Conservation (phyloP, 257 asterid genomes). For the Solanum appendiculatum region DNA sequence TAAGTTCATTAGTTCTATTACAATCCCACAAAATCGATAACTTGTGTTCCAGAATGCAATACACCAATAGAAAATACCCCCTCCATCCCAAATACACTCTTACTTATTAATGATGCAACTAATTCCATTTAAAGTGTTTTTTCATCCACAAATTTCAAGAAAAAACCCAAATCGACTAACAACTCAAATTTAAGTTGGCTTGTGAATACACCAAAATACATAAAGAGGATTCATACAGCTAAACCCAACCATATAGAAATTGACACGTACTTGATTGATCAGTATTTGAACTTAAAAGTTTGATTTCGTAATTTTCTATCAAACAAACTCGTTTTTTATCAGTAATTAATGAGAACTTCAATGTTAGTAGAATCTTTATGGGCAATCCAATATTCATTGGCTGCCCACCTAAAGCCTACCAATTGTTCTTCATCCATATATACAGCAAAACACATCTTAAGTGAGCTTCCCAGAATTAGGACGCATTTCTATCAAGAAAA, state of each 20-base stretch:
- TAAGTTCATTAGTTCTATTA: not conserved
- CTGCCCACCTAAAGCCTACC: slow-evolving; percentile 64
- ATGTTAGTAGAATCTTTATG: slow-evolving; percentile 51
- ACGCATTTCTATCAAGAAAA: slow-evolving; percentile 1
- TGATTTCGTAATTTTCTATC: not conserved
- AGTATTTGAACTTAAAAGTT: not conserved
- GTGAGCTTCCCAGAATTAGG: slow-evolving; percentile 76
- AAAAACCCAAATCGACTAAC: not conserved
- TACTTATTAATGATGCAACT: not conserved
- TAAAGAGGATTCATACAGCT: not conserved
- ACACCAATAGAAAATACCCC: not conserved
- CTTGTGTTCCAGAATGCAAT: not conserved
- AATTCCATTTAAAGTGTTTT: not conserved
- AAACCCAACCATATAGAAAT: not conserved
- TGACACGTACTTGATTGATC: not conserved
- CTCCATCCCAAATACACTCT: not conserved
- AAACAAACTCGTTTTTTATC: not conserved
- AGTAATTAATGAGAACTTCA: not conserved
- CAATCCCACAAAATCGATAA: not conserved
- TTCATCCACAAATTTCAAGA: not conserved
- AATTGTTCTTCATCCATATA: slow-evolving; percentile 51
- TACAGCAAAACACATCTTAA: slow-evolving; percentile 57
- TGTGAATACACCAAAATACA: not conserved
- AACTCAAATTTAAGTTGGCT: not conserved
- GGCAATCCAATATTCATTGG: slow-evolving; percentile 23